These are phyloP conservation scores for Crepidotus variabilis DNA, from an alignment of 768 basidiomycete genomes.

Conservation along the genomic window DNA sequence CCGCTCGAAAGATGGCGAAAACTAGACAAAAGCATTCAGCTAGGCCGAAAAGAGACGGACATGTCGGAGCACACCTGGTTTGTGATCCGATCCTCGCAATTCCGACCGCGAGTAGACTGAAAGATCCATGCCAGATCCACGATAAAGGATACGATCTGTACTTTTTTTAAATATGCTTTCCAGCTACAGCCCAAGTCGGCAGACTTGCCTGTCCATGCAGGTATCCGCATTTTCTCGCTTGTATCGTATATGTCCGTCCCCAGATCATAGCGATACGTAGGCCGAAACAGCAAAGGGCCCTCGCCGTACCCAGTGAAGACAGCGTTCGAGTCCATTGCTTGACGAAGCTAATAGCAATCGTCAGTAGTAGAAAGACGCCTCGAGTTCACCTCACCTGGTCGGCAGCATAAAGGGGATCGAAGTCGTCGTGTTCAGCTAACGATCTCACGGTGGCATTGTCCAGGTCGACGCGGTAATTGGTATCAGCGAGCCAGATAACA, in stretches of 20 bases:
- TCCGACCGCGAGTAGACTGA: slow-evolving; percentile 82
- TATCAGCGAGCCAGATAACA: slow-evolving; percentile 91
- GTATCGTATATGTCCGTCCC: slow-evolving; percentile 88
- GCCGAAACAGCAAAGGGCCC: slow-evolving; percentile 86
- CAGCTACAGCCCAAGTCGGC: neutral
- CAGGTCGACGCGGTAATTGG: slow-evolving; percentile 91
- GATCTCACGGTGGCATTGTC: slow-evolving; percentile 77
- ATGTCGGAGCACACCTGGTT: slow-evolving; percentile 60
- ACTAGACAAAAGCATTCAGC: slow-evolving; percentile 44
- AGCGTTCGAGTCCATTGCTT: slow-evolving; percentile 64
- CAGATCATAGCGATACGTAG: slow-evolving; percentile 90
- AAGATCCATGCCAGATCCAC: slow-evolving; percentile 68
- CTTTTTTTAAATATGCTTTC: slow-evolving; percentile 9
- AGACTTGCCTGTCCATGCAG: slow-evolving; percentile 89
- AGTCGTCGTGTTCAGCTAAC: slow-evolving; percentile 60
- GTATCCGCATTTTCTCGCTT: slow-evolving; percentile 93
- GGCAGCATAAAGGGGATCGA: slow-evolving; percentile 69
- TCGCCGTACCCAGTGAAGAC: slow-evolving; percentile 86
- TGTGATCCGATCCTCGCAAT: slow-evolving; percentile 90
- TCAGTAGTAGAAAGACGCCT: neutral
- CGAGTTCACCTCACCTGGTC: slow-evolving; percentile 62
- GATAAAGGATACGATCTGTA: slow-evolving; percentile 88
- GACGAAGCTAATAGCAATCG: slow-evolving; percentile 50
- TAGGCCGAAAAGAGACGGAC: neutral
- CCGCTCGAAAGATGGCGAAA: slow-evolving; percentile 76